These are phyloP conservation scores for Lachancea sp. DNA, from an alignment of 805 yeast species.

Conservation along the genomic window DNA sequence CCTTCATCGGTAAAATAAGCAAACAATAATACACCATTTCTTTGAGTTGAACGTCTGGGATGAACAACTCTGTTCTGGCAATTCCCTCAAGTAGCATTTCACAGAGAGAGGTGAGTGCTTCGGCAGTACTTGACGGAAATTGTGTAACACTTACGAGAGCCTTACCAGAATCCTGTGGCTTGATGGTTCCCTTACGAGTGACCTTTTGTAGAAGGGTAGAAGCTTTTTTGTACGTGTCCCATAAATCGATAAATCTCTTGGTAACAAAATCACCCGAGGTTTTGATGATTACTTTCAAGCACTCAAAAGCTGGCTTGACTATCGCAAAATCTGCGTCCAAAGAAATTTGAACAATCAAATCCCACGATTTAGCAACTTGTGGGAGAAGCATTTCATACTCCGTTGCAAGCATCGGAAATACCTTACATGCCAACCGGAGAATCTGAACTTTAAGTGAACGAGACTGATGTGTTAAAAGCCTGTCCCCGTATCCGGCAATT, in stretches of 20 bases:
- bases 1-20: constrained; percentile 19
- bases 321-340: constrained; percentile 21
- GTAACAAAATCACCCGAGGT: constrained; percentile 25
- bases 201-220: constrained; percentile 14
- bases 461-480: constrained; percentile 63
- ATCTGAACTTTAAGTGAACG: constrained; percentile 49
- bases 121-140: constrained; percentile 21
- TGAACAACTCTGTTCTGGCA: constrained; percentile 16
- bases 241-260: constrained; percentile 27
- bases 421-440: constrained; percentile 40
- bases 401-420: constrained; percentile 50
- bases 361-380: constrained; percentile 31
- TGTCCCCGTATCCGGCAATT: constrained; percentile 62
- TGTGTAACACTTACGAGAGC: constrained; percentile 6
- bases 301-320: constrained; percentile 21
- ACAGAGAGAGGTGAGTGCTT: constrained; percentile 19
- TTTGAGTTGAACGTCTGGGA: constrained; percentile 19
- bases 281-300: constrained; percentile 17
- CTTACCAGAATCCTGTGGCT: background rate
- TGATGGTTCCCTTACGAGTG: background rate
- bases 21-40: constrained; percentile 24
- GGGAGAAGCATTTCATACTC: constrained; percentile 29
- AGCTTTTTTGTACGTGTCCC: constrained; percentile 17
- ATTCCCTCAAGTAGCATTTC: constrained; percentile 26
- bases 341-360: constrained; percentile 17